Evolutionary conservation across 208 protist genomes (phyloP).

Genomic region (Leishmania lainsoni): DNA sequence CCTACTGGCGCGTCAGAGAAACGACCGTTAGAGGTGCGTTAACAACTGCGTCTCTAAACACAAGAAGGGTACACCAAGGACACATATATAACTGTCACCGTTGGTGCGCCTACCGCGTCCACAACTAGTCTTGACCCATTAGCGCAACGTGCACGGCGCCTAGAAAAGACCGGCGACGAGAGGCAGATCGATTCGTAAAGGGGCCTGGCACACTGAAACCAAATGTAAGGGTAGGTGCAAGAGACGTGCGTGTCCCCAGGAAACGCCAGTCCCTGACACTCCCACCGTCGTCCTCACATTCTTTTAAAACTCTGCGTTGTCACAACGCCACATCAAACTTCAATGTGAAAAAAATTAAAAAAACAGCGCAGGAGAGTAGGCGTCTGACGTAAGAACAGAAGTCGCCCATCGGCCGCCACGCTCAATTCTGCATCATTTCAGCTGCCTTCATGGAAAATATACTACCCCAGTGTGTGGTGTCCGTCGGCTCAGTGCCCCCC

Average conservation of each 20-base stretch:
- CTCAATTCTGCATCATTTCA: too few species aligned
- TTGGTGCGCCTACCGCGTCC: not conserved
- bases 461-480: too few species aligned
- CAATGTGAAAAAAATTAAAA: too few species aligned
- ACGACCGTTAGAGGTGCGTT: constrained; percentile 9
- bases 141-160: not conserved
- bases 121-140: too few species aligned
- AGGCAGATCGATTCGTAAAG: not conserved
- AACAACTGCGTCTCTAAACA: not conserved
- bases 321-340: too few species aligned
- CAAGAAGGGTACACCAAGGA: not conserved
- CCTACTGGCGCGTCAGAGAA: constrained; percentile 12
- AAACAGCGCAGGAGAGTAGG: too few species aligned
- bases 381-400: too few species aligned
- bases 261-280: not conserved
- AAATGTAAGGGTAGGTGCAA: not conserved
- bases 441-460: too few species aligned
- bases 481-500: too few species aligned
- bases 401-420: too few species aligned
- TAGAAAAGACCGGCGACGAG: not conserved
- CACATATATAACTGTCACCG: not conserved
- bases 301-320: too few species aligned
- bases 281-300: too few species aligned
- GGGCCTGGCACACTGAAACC: not conserved
- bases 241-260: not conserved